A percentile compares a stretch with the other conserved stretches of the same genome.
These are phyloP conservation scores for Phycomyces nitens DNA, from an alignment of 192 early-diverging fungal genomes.

Conservation along the genomic window DNA sequence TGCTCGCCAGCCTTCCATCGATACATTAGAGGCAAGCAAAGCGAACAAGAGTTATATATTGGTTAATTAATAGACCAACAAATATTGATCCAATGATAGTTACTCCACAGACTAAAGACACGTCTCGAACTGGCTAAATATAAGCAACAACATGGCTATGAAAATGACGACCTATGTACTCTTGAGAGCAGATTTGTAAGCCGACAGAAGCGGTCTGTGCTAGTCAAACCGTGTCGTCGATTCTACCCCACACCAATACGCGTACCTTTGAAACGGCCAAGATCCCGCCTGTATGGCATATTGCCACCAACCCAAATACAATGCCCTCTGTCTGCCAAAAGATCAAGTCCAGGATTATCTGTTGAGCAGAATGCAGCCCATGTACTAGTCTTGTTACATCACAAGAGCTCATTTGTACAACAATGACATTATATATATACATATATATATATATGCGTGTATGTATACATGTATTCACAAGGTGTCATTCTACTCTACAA, in stretches of 20 bases:
- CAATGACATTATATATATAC: too few relatives aligned
- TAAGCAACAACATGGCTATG: conserved; percentile 24
- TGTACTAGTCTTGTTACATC: conserved; percentile 28
- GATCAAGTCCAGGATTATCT: background rate
- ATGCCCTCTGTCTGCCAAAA: conserved; percentile 7
- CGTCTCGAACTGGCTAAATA: conserved; percentile 27
- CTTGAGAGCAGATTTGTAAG: background rate
- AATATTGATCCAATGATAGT: too few relatives aligned
- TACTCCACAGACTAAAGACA: conserved; percentile 20
- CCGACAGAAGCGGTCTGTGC: background rate
- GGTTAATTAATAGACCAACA: too few relatives aligned
- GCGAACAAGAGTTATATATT: background rate
- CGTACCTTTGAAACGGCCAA: background rate
- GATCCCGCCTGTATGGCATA: too few relatives aligned
- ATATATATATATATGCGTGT: too few relatives aligned
- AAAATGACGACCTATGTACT: conserved; percentile 12
- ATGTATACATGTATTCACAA: too few relatives aligned
- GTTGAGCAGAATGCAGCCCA: conserved; percentile 23
- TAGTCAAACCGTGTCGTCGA: background rate
- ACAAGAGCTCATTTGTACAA: background rate
- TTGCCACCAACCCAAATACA: too few relatives aligned
- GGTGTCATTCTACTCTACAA: too few relatives aligned
- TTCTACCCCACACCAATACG: conserved; percentile 12
- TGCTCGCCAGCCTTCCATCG: too few relatives aligned
- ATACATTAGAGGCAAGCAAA: background rate